Evolutionary conservation across 176 grass and related monocot genomes (phyloP).

Genomic region (Elymus sibiricus): DNA sequence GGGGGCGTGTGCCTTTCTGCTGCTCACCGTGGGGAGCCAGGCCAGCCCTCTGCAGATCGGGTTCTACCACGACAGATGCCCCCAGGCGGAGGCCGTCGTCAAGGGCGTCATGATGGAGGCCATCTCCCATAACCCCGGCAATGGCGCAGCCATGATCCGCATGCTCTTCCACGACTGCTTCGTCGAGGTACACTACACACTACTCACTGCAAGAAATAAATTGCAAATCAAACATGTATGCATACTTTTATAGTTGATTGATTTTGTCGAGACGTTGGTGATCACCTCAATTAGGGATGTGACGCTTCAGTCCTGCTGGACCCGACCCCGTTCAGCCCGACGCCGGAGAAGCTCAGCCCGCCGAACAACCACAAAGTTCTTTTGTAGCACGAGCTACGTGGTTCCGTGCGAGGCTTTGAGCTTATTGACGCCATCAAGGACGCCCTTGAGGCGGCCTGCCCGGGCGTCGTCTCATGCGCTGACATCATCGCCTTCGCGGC

Average conservation of each 20-base stretch:
- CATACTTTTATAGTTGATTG: too few relatives aligned
- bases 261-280: background rate
- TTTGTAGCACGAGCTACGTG: too few relatives aligned
- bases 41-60: background rate
- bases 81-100: constrained; percentile 26
- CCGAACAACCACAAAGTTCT: too few relatives aligned
- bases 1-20: too few relatives aligned
- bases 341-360: too few relatives aligned
- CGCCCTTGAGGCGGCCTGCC: constrained; percentile 30
- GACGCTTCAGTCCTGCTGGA: background rate
- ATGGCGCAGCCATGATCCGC: constrained; percentile 37
- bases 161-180: constrained; percentile 69
- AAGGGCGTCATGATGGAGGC: constrained; percentile 16
- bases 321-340: background rate
- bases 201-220: too few relatives aligned
- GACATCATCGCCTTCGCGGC: constrained; percentile 30
- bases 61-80: constrained; percentile 29
- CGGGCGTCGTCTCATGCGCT: constrained; percentile 36
- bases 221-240: too few relatives aligned
- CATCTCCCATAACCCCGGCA: constrained; percentile 10
- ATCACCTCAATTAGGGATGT: background rate
- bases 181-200: constrained; percentile 26
- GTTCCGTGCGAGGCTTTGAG: background rate
- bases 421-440: background rate
- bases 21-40: too few relatives aligned